These are phyloP conservation scores for Hyphodiscus sp. DNA, from an alignment of 2,329 filamentous ascomycete species.

Conservation along the genomic window DNA sequence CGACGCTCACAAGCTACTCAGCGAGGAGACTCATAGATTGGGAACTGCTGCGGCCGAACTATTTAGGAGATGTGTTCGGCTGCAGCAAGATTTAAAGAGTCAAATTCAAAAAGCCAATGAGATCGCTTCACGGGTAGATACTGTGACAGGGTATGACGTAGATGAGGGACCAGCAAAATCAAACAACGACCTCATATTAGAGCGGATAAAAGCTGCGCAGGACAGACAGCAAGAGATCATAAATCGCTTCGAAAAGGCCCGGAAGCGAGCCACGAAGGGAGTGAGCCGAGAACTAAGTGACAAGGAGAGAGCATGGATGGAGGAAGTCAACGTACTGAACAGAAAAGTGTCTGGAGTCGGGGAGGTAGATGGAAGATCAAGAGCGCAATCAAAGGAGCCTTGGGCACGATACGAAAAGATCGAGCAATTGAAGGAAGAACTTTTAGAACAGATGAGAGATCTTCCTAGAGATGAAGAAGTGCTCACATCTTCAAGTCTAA, in stretches of 20 bases:
- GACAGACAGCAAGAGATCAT: slow-evolving; percentile 50
- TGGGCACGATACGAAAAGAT: slow-evolving; percentile 52
- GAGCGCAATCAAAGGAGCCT: slow-evolving; percentile 35
- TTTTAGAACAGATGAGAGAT: slow-evolving; percentile 25
- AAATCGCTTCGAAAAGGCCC: slow-evolving; percentile 53
- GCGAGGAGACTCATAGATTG: slow-evolving; percentile 61
- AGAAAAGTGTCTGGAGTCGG: slow-evolving; percentile 28
- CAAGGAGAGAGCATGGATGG: slow-evolving; percentile 53
- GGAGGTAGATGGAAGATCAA: slow-evolving; percentile 3
- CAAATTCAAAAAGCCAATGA: slow-evolving; percentile 62
- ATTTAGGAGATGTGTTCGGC: slow-evolving; percentile 62
- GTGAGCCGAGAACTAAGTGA: slow-evolving; percentile 50
- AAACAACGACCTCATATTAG: slow-evolving; percentile 51
- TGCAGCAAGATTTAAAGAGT: slow-evolving; percentile 60
- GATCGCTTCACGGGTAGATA: slow-evolving; percentile 59
- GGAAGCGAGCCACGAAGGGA: slow-evolving; percentile 43
- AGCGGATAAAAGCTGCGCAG: slow-evolving; percentile 48
- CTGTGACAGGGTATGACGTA: slow-evolving; percentile 53
- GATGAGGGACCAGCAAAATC: slow-evolving; percentile 41
- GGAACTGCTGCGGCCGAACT: slow-evolving; percentile 66
- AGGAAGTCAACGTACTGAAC: slow-evolving; percentile 44
- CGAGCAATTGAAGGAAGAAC: slow-evolving; percentile 34
- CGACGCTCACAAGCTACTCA: slow-evolving; percentile 64
- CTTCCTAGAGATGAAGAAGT: background rate
- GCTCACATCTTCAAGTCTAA: slow-evolving; percentile 13